Percentiles rank a stretch among this genome's conserved stretches.
Conservation (phyloP, 768 basidiomycete species). For the Naganishia onofrii region DNA sequence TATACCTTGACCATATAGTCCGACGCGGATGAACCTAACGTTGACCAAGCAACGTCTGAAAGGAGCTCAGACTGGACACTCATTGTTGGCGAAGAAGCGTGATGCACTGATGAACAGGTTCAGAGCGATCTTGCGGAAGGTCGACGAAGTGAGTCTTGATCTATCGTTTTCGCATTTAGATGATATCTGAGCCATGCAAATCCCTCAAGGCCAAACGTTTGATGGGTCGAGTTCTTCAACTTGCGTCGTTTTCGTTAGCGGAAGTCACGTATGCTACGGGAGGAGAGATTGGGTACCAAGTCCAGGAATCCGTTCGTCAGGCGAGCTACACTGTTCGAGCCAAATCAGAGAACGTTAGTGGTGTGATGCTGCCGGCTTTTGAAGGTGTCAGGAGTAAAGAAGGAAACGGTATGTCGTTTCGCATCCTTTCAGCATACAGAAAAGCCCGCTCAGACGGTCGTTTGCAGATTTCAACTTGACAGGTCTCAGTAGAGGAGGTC, state of each 20-base stretch:
- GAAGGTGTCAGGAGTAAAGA: slow-evolving; percentile 72
- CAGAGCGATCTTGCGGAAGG: slow-evolving; percentile 86
- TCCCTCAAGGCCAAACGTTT: slow-evolving; percentile 82
- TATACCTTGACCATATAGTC: slow-evolving; percentile 54
- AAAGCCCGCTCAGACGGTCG: slow-evolving; percentile 25
- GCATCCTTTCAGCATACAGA: neutral
- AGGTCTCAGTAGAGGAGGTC: slow-evolving; percentile 92
- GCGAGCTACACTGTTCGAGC: slow-evolving; percentile 91
- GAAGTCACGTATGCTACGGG: slow-evolving; percentile 92
- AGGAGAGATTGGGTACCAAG: slow-evolving; percentile 89
- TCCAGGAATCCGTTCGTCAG: slow-evolving; percentile 88
- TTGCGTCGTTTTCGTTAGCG: slow-evolving; percentile 97
- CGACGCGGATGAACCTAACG: slow-evolving; percentile 94
- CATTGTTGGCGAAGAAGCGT: slow-evolving; percentile 91
- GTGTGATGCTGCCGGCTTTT: slow-evolving; percentile 91
- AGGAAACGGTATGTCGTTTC: slow-evolving; percentile 65
- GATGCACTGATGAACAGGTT: slow-evolving; percentile 95
- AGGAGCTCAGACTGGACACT: slow-evolving; percentile 91
- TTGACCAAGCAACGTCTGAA: slow-evolving; percentile 74
- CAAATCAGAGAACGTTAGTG: slow-evolving; percentile 96
- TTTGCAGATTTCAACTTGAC: slow-evolving; percentile 87
- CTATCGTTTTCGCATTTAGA: neutral
- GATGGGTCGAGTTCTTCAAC: slow-evolving; percentile 98
- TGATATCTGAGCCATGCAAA: neutral
- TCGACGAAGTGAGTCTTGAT: slow-evolving; percentile 74